Base-by-base conservation (phyloP, 1,139 yeast species). In the Pichia sp. region DNA sequence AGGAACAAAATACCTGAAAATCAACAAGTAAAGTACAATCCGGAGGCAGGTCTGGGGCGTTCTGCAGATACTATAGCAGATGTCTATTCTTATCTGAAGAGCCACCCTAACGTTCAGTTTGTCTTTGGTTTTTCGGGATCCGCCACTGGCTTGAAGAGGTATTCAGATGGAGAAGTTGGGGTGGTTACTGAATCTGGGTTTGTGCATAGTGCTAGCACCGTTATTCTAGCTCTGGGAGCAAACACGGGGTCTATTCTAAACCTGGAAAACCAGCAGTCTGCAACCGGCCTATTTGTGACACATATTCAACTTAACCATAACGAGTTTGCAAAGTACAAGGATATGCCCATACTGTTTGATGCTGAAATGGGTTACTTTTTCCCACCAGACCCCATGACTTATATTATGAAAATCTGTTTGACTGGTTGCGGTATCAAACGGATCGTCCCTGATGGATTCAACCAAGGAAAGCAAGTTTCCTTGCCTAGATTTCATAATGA, bases 321-420 rank as follows among this genome's bases (percentile, higher is more conserved):
- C 14, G 65, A 63, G 38, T 59, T 45, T 31, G 44, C 44, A 27
- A 44, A 39, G 18, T 56, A 46, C 22, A 50, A 49, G 31, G 41
- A 55, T 24, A 54, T 63, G 38, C 69, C 69, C 9, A 55, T 64
- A 15, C 46, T 64, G 20, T 62, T 62, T 44, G 56, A 53, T 34
- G 63, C 72, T 3, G 69, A 66, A 33, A 45, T 58, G 22, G 77
- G 77, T 0, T 72, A 69, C 48, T 69, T 68, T 50, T 68, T 69
- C 46, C 71, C 71, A 5, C 70, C 72, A 1, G 74, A 69, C 44
- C 45, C 50, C 4, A 58, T 56, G 3, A 58, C 63, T 2, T 55
- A 53, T 27, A 42, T 50, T 6, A 37, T 69, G 37, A 70, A 70
- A 45, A 50, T 68, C 32, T 69, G 63, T 23, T 47, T 63, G 32